A percentile compares a stretch with the other conserved stretches of the same genome.
Conservation (phyloP, 371 early-diverging fungal species). For the Rhizopus arrhizus region DNA sequence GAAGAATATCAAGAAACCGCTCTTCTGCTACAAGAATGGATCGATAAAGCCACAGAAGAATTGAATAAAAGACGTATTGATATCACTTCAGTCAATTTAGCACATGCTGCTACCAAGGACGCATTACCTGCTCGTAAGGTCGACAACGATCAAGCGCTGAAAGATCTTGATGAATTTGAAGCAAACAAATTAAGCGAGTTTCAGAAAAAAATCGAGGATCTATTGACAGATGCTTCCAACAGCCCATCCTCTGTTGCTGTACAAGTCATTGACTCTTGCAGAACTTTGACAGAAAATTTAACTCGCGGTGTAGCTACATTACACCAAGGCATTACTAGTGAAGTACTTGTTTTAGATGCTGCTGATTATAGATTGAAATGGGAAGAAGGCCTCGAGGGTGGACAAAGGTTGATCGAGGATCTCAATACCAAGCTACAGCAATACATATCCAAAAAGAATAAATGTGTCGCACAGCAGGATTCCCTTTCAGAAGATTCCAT, state of each 20-base stretch:
- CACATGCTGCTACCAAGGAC: background rate
- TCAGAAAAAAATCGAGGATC: background rate
- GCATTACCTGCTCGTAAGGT: background rate
- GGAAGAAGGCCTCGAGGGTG: conserved; percentile 16
- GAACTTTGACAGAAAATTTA: conserved; percentile 11
- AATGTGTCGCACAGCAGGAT: conserved; percentile 35
- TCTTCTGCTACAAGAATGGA: conserved; percentile 14
- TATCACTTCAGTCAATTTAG: conserved; percentile 4
- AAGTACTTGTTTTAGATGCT: conserved; percentile 14
- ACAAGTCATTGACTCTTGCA: conserved; percentile 12
- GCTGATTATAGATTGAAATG: conserved; percentile 21
- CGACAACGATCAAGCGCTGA: background rate
- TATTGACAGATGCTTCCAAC: conserved; percentile 6
- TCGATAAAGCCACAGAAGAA: conserved; percentile 11
- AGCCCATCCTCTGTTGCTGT: conserved; percentile 1
- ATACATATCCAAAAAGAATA: conserved; percentile 30
- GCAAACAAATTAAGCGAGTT: conserved; percentile 4
- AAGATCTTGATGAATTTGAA: conserved; percentile 10
- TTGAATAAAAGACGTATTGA: conserved; percentile 18
- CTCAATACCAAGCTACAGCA: conserved; percentile 20
- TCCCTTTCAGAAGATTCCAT: conserved; percentile 4
- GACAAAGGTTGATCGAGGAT: conserved; percentile 7
- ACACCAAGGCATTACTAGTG: conserved; percentile 10
- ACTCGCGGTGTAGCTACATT: conserved; percentile 5
- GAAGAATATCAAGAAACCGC: conserved; percentile 14